A percentile compares a stretch with the other conserved stretches of the same genome.
Conservation (phyloP, 2,329 filamentous ascomycete genomes). For the Pezicula carpinea region DNA sequence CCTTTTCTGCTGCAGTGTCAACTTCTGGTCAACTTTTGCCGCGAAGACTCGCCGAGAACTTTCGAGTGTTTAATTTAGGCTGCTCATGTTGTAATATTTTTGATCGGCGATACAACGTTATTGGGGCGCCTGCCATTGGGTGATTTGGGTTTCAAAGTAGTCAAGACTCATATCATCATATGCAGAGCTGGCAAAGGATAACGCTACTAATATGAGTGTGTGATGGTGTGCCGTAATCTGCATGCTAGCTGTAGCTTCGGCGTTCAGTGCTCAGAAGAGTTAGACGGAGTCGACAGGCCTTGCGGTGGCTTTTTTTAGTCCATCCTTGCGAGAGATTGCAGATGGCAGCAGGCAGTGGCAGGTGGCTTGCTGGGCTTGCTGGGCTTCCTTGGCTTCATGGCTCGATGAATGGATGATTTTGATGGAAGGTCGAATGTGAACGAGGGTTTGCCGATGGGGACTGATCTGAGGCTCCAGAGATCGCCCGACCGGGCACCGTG, state of each 20-base stretch:
- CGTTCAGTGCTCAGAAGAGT: background rate
- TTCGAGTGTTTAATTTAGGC: background rate
- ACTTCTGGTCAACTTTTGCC: background rate
- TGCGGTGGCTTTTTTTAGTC: background rate
- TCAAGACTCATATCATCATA: too few relatives aligned
- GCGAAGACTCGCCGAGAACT: background rate
- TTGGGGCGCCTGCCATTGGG: background rate
- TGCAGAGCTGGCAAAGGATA: background rate
- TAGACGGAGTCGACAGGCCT: background rate
- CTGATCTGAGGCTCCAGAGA: constrained; percentile 11
- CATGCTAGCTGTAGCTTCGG: constrained; percentile 1
- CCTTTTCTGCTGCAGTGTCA: too few relatives aligned
- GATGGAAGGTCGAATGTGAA: too few relatives aligned
- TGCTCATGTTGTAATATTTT: background rate
- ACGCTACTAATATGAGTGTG: background rate
- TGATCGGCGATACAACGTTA: background rate
- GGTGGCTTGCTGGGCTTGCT: background rate
- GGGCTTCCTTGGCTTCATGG: background rate
- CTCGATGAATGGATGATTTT: background rate
- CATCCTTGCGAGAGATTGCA: background rate
- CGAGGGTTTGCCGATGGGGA: too few relatives aligned
- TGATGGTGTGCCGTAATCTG: constrained; percentile 1
- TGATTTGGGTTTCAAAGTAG: background rate
- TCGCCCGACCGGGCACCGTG: constrained; percentile 18
- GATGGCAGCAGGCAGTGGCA: background rate